Conservation (phyloP, 2,329 filamentous ascomycete species). For the Ustulina deusta region DNA sequence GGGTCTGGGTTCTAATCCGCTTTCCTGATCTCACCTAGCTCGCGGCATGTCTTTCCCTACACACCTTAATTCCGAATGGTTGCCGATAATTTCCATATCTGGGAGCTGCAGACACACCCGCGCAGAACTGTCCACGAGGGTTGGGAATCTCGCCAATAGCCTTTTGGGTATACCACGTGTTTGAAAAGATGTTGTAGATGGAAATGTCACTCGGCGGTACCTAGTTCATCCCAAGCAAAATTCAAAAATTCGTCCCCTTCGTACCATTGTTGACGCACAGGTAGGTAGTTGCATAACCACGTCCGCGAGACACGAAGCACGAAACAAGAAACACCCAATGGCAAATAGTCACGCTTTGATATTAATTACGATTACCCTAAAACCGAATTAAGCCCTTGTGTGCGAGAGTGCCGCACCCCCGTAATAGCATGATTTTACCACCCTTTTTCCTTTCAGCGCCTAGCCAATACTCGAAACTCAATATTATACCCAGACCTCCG, state of each 20-base stretch:
- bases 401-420: neutral
- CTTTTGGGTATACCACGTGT: no score
- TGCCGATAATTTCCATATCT: no score
- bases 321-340: neutral
- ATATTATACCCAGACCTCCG: neutral
- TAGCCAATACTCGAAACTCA: neutral
- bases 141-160: no score
- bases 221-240: no score
- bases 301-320: neutral
- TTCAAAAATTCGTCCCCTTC: no score
- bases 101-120: no score
- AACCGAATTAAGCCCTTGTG: neutral
- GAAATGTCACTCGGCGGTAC: no score
- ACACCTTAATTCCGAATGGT: neutral
- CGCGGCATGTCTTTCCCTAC: no score
- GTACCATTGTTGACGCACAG: no score
- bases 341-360: neutral
- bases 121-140: no score
- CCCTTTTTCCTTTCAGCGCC: neutral
- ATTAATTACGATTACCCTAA: constrained; percentile 26
- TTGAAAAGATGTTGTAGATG: neutral
- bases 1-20: neutral
- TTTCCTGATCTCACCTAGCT: neutral
- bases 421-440: constrained; percentile 12
- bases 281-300: no score